Conservation (phyloP, 805 yeast genomes). For the Lachancea mirantina region DNA sequence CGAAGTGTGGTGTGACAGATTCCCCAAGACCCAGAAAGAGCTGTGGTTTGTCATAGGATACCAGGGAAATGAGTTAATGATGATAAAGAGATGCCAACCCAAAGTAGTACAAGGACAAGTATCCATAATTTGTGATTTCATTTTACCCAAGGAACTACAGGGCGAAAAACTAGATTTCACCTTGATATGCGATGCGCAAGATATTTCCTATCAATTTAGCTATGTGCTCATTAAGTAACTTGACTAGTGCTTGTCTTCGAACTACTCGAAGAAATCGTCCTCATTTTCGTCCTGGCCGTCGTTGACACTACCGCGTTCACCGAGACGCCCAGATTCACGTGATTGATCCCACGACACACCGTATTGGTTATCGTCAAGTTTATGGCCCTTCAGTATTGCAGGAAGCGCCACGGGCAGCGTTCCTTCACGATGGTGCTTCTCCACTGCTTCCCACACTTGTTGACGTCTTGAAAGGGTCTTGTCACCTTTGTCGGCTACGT, state of each 20-base stretch:
- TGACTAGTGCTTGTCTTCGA: too few relatives aligned
- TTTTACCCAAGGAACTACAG: slow-evolving; percentile 42
- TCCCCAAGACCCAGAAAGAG: slow-evolving; percentile 87
- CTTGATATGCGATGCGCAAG: slow-evolving; percentile 62
- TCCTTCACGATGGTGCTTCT: slow-evolving; percentile 43
- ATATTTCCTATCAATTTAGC: slow-evolving; percentile 37
- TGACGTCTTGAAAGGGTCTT: slow-evolving; percentile 39
- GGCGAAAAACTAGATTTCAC: slow-evolving; percentile 42
- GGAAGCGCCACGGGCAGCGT: slow-evolving; percentile 52
- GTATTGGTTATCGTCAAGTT: slow-evolving; percentile 19
- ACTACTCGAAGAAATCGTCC: slow-evolving; percentile 42
- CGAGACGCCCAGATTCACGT: slow-evolving; percentile 17
- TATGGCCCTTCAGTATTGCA: slow-evolving; percentile 34
- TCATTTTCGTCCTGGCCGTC: slow-evolving; percentile 22
- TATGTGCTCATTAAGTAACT: slow-evolving; percentile 2
- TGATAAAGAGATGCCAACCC: slow-evolving; percentile 74
- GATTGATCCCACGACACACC: slow-evolving; percentile 17
- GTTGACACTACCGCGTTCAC: slow-evolving; percentile 10
- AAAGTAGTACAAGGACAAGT: slow-evolving; percentile 29
- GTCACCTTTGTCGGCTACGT: slow-evolving; percentile 29
- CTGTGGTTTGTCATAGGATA: slow-evolving; percentile 78
- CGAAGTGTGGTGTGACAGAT: slow-evolving; percentile 67
- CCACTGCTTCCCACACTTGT: slow-evolving; percentile 47
- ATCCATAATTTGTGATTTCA: slow-evolving; percentile 35
- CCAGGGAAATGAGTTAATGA: slow-evolving; percentile 45